Evolutionary conservation across 2,329 filamentous ascomycete species (phyloP).

Genomic region (Pestalotiopsis sp.): DNA sequence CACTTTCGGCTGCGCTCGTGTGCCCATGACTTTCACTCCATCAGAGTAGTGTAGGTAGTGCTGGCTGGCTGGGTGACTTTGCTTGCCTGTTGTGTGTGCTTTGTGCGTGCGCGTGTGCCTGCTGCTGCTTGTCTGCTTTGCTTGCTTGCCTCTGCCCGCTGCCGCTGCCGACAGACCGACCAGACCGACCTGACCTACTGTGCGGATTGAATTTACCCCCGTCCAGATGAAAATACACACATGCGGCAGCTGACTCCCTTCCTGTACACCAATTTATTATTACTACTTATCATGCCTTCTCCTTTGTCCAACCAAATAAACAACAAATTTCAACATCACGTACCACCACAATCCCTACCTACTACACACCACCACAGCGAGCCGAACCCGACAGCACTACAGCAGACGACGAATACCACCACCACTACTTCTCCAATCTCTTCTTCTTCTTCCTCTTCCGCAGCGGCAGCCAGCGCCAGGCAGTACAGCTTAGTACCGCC

Average conservation of each 20-base stretch:
- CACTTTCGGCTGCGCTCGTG: conserved; percentile 4
- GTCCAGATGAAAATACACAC: background rate
- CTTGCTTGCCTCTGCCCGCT: too few species aligned
- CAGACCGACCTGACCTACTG: background rate
- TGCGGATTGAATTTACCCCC: conserved; percentile 1
- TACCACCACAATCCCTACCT: background rate
- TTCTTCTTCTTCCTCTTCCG: background rate
- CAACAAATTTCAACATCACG: conserved; percentile 1
- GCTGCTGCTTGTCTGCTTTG: too few species aligned
- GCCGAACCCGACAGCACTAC: background rate
- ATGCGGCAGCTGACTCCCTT: background rate
- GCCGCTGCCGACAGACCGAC: too few species aligned
- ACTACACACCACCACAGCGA: background rate
- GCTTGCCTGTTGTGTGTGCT: too few species aligned
- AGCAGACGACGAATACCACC: conserved; percentile 1
- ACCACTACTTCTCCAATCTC: background rate
- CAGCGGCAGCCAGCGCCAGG: background rate
- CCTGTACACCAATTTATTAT: background rate
- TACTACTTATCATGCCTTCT: conserved; percentile 13
- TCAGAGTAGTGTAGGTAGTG: too few species aligned
- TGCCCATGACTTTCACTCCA: background rate
- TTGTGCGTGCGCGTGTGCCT: too few species aligned
- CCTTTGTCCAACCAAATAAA: conserved; percentile 14
- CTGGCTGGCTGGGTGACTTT: too few species aligned
- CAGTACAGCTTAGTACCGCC: background rate